These are phyloP conservation scores for Eucalyptus fibrosa DNA, from an alignment of 345 rosid genomes.

Conservation along the genomic window DNA sequence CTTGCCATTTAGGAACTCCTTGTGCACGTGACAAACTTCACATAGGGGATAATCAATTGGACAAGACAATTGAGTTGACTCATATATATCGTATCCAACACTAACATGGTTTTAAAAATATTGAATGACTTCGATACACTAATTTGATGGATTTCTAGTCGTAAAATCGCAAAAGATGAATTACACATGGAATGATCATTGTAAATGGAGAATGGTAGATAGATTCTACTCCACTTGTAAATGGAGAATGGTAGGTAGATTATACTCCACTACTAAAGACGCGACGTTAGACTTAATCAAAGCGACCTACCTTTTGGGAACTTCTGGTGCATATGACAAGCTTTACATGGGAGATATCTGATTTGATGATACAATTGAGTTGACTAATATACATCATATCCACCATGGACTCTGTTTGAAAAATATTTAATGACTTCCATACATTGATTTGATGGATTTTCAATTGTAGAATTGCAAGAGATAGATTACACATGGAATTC, in stretches of 20 bases:
- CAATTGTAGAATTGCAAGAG: neutral
- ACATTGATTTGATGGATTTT: neutral
- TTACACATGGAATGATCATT: neutral
- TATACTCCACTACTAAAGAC: neutral
- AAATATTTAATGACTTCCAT: no score
- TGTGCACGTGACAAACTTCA: neutral
- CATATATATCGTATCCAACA: neutral
- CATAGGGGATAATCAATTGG: neutral
- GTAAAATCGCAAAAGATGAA: neutral
- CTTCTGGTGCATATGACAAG: neutral
- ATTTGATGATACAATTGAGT: neutral
- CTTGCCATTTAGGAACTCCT: neutral
- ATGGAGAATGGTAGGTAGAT: neutral
- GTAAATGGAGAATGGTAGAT: neutral
- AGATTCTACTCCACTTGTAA: neutral
- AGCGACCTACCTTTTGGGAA: neutral
- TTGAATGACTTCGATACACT: neutral
- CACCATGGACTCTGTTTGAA: rapidly evolving
- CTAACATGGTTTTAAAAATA: no score
- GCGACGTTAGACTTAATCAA: neutral
- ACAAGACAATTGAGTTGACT: neutral
- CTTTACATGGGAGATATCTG: neutral
- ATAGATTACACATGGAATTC: neutral
- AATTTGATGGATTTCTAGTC: neutral
- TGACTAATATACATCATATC: neutral